These are phyloP conservation scores for Fistulina hepatica DNA, from an alignment of 1,284 basidiomycete genomes.

Conservation along the genomic window DNA sequence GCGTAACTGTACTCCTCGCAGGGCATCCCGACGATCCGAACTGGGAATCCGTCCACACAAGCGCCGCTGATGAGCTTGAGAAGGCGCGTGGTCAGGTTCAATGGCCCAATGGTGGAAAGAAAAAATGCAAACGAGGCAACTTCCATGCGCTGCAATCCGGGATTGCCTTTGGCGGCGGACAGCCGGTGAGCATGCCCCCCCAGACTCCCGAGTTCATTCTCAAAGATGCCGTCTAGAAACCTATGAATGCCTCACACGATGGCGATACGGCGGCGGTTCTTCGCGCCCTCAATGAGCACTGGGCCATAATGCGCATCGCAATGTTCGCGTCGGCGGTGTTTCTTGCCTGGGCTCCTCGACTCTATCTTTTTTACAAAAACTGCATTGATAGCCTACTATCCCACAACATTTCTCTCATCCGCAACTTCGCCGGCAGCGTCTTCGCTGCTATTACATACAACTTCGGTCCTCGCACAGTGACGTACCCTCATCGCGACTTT, in stretches of 20 bases:
- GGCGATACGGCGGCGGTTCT: not conserved
- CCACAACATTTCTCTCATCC: constrained; percentile 1
- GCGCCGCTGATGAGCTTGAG: not conserved
- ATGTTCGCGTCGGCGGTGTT: constrained; percentile 4
- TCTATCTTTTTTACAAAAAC: constrained; percentile 4
- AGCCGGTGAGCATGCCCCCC: not conserved
- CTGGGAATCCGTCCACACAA: not conserved
- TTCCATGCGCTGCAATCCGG: constrained; percentile 1
- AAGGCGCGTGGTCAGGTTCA: not conserved
- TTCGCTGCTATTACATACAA: constrained; percentile 9
- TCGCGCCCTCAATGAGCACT: not conserved
- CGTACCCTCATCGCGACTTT: constrained; percentile 5
- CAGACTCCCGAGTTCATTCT: not conserved
- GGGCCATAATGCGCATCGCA: not conserved
- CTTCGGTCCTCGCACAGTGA: constrained; percentile 1
- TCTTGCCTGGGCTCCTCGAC: constrained; percentile 1
- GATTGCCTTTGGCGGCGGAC: constrained; percentile 5
- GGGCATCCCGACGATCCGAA: constrained; percentile 1
- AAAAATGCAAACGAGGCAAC: constrained; percentile 5
- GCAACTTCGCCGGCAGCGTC: constrained; percentile 4
- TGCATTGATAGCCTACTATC: not conserved
- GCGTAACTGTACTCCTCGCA: constrained; percentile 4
- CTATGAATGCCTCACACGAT: constrained; percentile 3
- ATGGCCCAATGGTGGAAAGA: not conserved
- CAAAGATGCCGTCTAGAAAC: not conserved